Percentiles rank a stretch among this genome's conserved stretches.
phyloP scores from a whole-genome alignment of 345 rosid species.

The Hirschfeldia incana region DNA sequence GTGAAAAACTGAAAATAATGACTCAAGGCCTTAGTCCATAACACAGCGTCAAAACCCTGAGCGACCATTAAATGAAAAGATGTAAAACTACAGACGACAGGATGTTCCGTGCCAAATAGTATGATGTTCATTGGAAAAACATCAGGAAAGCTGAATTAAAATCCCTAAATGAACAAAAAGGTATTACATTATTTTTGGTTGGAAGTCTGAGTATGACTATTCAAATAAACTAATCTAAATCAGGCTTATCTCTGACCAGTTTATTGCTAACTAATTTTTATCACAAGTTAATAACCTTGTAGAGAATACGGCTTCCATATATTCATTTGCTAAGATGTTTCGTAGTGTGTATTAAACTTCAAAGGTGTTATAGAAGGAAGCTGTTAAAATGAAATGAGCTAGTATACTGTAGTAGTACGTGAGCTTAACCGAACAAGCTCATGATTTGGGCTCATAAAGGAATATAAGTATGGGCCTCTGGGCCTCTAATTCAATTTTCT shows the following conservation, averaged over 20 bases:
- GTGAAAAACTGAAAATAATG: too few relatives aligned
- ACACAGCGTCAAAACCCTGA: background rate
- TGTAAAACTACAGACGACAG: background rate
- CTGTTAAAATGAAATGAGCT: background rate
- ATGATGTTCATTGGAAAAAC: background rate
- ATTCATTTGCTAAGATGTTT: background rate
- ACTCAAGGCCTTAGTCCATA: background rate
- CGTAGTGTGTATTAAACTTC: background rate
- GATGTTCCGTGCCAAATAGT: background rate
- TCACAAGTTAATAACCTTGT: background rate
- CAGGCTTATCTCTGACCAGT: background rate
- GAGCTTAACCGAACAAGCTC: background rate
- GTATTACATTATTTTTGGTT: background rate
- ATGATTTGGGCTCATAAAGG: background rate
- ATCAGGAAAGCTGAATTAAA: background rate
- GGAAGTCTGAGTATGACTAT: background rate
- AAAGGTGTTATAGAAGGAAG: background rate
- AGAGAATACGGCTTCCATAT: background rate
- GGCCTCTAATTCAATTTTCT: background rate
- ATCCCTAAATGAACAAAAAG: background rate
- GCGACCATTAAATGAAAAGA: background rate
- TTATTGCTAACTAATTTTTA: background rate
- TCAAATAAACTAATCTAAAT: background rate
- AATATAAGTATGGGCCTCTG: conserved; percentile 2
- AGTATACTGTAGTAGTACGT: background rate